These are phyloP conservation scores for Ophiostoma piceae DNA, from an alignment of 2,329 filamentous ascomycete species.

Conservation along the genomic window DNA sequence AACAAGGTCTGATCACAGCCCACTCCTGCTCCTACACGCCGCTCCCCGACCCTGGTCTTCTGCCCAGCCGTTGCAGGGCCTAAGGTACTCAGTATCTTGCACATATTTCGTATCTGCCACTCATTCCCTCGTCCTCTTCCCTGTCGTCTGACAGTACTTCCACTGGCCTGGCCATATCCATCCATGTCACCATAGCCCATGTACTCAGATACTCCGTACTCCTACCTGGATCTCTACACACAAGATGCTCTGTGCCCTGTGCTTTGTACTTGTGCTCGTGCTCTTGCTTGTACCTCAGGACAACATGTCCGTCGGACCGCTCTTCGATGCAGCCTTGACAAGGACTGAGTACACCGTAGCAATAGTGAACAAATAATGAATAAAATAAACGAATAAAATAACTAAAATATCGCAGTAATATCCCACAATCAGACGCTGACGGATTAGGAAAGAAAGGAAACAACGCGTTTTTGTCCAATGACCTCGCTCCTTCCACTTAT, in stretches of 20 bases:
- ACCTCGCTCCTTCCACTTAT: conserved; percentile 17
- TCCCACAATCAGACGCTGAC: conserved; percentile 1
- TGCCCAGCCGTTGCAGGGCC: background rate
- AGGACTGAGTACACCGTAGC: background rate
- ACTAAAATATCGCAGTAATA: conserved; percentile 1
- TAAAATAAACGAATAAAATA: background rate
- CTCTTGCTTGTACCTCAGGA: background rate
- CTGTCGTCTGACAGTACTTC: background rate
- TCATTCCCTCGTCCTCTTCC: conserved; percentile 1
- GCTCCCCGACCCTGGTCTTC: background rate
- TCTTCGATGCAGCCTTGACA: background rate
- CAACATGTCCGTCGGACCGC: background rate
- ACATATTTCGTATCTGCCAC: background rate
- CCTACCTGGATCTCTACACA: background rate
- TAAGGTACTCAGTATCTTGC: background rate
- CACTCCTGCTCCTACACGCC: background rate
- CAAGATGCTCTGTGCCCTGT: background rate
- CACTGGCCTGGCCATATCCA: background rate
- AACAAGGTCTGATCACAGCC: conserved; percentile 10
- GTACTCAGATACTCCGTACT: background rate
- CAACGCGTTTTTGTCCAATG: conserved; percentile 22
- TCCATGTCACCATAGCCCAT: background rate
- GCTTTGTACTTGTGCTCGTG: background rate
- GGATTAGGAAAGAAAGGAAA: conserved; percentile 10
- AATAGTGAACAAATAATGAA: background rate